phyloP scores from a whole-genome alignment of 1,139 yeast species.

The Geotrichum restrictum region DNA sequence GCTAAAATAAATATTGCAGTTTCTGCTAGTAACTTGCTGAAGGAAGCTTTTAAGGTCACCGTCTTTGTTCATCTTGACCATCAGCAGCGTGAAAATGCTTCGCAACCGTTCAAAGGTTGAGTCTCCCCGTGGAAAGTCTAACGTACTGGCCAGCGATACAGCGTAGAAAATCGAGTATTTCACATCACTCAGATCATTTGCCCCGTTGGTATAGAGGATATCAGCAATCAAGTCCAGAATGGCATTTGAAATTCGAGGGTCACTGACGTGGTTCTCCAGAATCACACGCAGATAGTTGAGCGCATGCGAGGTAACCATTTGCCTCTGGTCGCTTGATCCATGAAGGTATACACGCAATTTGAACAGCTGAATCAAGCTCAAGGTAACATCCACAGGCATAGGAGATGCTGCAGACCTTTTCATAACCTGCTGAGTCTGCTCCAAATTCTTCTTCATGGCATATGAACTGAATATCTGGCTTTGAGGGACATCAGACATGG shows the following conservation, averaged over 20 bases:
- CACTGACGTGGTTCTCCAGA: background rate
- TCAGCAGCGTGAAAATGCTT: conserved; percentile 7
- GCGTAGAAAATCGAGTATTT: background rate
- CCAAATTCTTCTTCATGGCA: background rate
- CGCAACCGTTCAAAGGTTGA: background rate
- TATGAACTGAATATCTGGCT: background rate
- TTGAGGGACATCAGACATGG: background rate
- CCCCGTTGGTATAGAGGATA: background rate
- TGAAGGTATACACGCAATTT: conserved; percentile 10
- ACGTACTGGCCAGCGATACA: background rate
- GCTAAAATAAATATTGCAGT: background rate
- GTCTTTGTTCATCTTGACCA: background rate
- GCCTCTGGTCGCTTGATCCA: conserved; percentile 1
- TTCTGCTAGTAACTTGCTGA: background rate
- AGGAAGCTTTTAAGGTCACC: no score
- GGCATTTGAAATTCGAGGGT: background rate
- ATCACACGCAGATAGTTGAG: background rate
- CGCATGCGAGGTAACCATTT: background rate
- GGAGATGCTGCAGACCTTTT: background rate
- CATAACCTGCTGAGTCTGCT: background rate
- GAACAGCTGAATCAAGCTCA: conserved; percentile 11
- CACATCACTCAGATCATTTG: background rate
- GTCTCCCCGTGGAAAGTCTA: background rate
- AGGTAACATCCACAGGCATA: background rate
- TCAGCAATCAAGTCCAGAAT: conserved; percentile 9